Evolutionary conservation across 75 land plant species (phyloP).

Genomic region (Adiantum capillusveneris): DNA sequence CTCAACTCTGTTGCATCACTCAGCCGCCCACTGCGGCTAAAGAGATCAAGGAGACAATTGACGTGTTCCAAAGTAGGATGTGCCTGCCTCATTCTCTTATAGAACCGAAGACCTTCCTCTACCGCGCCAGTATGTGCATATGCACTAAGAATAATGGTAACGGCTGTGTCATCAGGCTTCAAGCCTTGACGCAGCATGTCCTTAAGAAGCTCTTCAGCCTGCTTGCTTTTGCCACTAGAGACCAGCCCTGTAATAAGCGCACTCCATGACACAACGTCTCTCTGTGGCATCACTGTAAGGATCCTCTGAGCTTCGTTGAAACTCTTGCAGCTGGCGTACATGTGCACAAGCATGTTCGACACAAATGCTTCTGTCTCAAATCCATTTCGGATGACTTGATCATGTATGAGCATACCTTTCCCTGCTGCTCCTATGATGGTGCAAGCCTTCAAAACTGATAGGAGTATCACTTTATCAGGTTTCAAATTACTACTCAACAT

Average conservation of each 20-base stretch:
- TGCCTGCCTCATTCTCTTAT: too few species aligned
- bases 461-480: constrained; percentile 13
- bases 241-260: constrained; percentile 25
- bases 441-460: constrained; percentile 19
- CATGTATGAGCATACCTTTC: constrained; percentile 22
- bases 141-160: constrained; percentile 4
- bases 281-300: constrained; percentile 13
- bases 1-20: too few species aligned
- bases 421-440: constrained; percentile 12
- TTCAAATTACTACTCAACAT: constrained; percentile 11
- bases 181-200: constrained; percentile 22
- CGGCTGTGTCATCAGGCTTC: constrained; percentile 11
- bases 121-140: constrained; percentile 3
- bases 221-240: not conserved
- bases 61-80: too few species aligned
- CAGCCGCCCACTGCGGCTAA: too few species aligned
- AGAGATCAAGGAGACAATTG: too few species aligned
- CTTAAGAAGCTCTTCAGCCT: not conserved
- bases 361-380: constrained; percentile 10
- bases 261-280: constrained; percentile 29
- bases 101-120: constrained; percentile 5
- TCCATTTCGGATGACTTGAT: constrained; percentile 15
- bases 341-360: constrained; percentile 21
- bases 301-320: constrained; percentile 9
- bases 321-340: constrained; percentile 23